Evolutionary conservation across 352 stramenopile species (phyloP).

Genomic region (Phytopythium ostracodes): DNA sequence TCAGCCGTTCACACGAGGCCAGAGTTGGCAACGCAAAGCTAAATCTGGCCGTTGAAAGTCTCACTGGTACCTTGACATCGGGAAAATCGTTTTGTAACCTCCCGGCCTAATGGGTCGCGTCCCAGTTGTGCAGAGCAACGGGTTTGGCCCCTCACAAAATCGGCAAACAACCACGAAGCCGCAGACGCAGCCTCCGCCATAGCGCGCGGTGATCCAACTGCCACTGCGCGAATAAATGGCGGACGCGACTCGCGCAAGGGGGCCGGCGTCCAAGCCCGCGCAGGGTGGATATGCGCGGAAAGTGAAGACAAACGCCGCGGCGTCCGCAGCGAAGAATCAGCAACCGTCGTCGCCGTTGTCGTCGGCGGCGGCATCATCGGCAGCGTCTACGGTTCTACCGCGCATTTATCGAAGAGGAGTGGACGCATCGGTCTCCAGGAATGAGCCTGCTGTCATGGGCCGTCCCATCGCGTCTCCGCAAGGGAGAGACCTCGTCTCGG

Average conservation of each 20-base stretch:
- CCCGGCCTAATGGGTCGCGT: conserved; percentile 5
- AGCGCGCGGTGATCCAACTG: neutral
- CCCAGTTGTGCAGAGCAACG: neutral
- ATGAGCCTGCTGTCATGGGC: neutral
- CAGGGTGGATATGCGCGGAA: conserved; percentile 18
- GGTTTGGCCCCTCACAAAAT: neutral
- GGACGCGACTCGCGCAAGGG: conserved; percentile 22
- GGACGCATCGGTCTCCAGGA: conserved; percentile 2
- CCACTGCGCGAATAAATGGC: too few relatives aligned
- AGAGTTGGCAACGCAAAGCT: neutral
- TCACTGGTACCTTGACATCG: neutral
- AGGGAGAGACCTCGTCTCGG: conserved; percentile 11
- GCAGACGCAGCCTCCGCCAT: neutral
- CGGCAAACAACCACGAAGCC: neutral
- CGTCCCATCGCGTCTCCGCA: conserved; percentile 11
- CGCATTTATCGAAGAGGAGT: conserved; percentile 26
- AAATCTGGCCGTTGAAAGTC: neutral
- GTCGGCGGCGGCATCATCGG: neutral
- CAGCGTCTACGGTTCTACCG: conserved; percentile 27
- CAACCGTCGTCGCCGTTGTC: conserved; percentile 9
- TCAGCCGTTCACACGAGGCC: neutral
- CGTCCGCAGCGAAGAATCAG: conserved; percentile 21
- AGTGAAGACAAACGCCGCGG: conserved; percentile 9
- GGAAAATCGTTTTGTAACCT: conserved; percentile 28
- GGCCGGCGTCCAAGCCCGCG: conserved; percentile 13